Base-by-base conservation (phyloP, 352 stramenopile genomes). In the Thalassiosira mediterranea region DNA sequence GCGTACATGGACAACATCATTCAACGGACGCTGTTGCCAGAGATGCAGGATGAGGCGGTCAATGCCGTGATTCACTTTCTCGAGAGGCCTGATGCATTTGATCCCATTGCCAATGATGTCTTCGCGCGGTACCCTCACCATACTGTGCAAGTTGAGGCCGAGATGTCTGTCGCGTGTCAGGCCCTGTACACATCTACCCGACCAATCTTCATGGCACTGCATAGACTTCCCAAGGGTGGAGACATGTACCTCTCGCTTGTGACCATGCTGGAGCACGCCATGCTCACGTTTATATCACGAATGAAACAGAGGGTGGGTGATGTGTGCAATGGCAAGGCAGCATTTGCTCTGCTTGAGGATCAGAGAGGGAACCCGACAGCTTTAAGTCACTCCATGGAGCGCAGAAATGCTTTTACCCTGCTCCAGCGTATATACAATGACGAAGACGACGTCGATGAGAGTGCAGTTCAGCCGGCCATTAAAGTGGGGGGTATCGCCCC, bases 281-380 rank as follows among this genome's bases (percentile, higher is more conserved):
- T 91, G 49, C 62, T 91, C 17, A 93, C 85, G 17, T 93, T 93
- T 56, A 89, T 88, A 53, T 90, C 83, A 11, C 75, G 86, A n/a
- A 83, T 90, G 29, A 92, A 92, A 49, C 72, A 84, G 32, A 65
- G 87, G 63, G 76, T 92, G 3, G 51, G 57, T 5, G 56, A 87
- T 47, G 37, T 92, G 13, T 87, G 83, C 34, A 60, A 76, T 38
- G 70, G 76, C 25, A 90, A 92, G 60, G 81, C 64, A 7, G 86
- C 83, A 32, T 76, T 86, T 38, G 58, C 61, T 40, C 47, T 92
- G 0, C 51, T 92, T 67, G 74, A 84, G 84, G 68, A 78, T 58
- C 29, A 79, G 49, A 62, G 44, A 48, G 66, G 69, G 74, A 70
- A 62, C 51, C 29, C 57, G 4, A 69, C 37, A 26, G 56, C 68